Conservation (phyloP, 331 rosid species). For the Ulmus americana region DNA sequence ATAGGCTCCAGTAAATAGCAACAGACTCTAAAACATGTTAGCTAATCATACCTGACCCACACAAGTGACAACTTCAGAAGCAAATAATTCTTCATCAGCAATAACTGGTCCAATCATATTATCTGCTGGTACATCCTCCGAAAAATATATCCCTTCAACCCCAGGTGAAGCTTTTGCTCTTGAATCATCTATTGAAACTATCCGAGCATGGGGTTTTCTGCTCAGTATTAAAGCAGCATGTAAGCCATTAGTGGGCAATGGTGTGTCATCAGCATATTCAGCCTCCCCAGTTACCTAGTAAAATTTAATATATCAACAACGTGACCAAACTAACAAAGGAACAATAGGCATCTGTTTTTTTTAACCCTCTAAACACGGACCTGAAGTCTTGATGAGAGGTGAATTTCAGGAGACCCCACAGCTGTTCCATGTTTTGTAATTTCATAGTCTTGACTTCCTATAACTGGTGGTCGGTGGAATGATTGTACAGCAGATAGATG, state of each 20-base stretch:
- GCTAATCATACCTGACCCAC: conserved; percentile 77
- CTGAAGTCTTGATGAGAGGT: conserved; percentile 87
- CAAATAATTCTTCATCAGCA: conserved; percentile 80
- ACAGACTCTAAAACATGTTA: conserved; percentile 17
- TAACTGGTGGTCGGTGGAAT: conserved; percentile 62
- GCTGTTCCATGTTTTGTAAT: conserved; percentile 73
- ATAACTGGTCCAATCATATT: conserved; percentile 64
- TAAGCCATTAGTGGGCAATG: conserved; percentile 60
- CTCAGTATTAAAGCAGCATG: conserved; percentile 88
- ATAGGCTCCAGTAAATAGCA: not conserved
- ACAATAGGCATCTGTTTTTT: not conserved
- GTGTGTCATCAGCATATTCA: conserved; percentile 72
- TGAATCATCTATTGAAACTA: conserved; percentile 57
- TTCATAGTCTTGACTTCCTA: conserved; percentile 80
- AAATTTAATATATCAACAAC: conserved; percentile 21
- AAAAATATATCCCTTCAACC: conserved; percentile 59
- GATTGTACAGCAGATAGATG: conserved; percentile 72
- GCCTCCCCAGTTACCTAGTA: conserved; percentile 91
- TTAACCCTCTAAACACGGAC: conserved; percentile 20
- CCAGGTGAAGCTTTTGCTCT: conserved; percentile 65
- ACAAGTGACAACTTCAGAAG: conserved; percentile 68
- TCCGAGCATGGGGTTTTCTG: conserved; percentile 81
- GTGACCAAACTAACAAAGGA: conserved; percentile 9
- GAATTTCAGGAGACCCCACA: conserved; percentile 93
- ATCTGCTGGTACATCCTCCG: conserved; percentile 66